Base-by-base conservation (phyloP, 202 grass and related monocot species). In the Panicum virgatum region DNA sequence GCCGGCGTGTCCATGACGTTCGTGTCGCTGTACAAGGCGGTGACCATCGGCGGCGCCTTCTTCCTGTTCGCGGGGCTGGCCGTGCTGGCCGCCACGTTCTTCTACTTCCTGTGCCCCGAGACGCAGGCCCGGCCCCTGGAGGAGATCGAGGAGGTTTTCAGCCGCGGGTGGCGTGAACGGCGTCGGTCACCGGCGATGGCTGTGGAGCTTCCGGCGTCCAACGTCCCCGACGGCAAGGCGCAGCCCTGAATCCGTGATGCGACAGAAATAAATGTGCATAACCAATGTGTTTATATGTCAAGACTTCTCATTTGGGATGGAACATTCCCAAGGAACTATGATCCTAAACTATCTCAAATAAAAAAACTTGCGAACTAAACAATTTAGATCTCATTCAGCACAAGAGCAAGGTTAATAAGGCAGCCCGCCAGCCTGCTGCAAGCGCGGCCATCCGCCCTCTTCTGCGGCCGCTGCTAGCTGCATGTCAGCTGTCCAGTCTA, bases 31-130 rank as follows among this genome's bases (percentile, higher is more conserved):
- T 93, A 93, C 69, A 84, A 93, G 71, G 91, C 85, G 12, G 61
- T 93, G 12, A 93, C 85, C 70, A 90, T 93, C 38, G 91, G 88
- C 5, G 91, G 91, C 8, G 87, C 86, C 62, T 93, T 93, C 91
- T 93, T 93, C 70, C 62, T 93, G 39, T 93, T 90, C 36, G 75
- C 82, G 0, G 88, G 82, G 12, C 62, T 90, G 15, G 91, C 88
- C 2, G 69, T 78, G 16, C 34, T 53, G 3, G 91, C 79, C 36
- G 86, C 82, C 40, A 25, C 66, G 11, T 93, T 93, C 81, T 93
- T 90, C 83, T 93, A 68, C 58, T 72, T 87, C 45, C 11, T 70
- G 51, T 90, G 87, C 58, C 91, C 91, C 2, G 91, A 93, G 85
- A 93, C 91, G 54, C 70, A 78, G 51, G 91, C 88, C 12, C 62